These are phyloP conservation scores for Neurospora intermedia DNA, from an alignment of 495 filamentous ascomycete species.

Conservation along the genomic window DNA sequence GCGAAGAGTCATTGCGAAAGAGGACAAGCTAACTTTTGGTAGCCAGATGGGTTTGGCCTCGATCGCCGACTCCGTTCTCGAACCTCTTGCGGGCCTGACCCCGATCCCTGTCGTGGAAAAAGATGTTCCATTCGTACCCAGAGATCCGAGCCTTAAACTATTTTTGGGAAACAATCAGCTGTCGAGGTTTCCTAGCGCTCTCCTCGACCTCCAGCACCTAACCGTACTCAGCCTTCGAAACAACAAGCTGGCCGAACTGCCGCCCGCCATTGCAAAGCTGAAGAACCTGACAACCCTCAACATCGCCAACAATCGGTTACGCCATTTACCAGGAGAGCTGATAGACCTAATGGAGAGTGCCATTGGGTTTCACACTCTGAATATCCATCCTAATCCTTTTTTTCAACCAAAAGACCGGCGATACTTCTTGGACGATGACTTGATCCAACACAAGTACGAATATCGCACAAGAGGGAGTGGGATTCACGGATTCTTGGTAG, in stretches of 20 bases:
- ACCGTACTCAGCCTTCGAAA: slow-evolving; percentile 62
- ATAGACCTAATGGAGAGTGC: slow-evolving; percentile 43
- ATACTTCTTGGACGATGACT: neutral
- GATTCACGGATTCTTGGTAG: neutral
- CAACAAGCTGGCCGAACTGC: slow-evolving; percentile 56
- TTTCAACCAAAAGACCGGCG: slow-evolving; percentile 17
- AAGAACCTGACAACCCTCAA: slow-evolving; percentile 56
- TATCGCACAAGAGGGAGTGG: neutral
- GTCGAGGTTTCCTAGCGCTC: slow-evolving; percentile 31
- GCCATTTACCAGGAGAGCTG: slow-evolving; percentile 60
- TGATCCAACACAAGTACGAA: neutral
- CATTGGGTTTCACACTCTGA: slow-evolving; percentile 24
- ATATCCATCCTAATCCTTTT: slow-evolving; percentile 40
- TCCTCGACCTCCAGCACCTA: slow-evolving; percentile 47
- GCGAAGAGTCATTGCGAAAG: neutral
- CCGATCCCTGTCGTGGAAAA: slow-evolving; percentile 30
- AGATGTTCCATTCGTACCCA: slow-evolving; percentile 28
- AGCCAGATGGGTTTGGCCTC: slow-evolving; percentile 26
- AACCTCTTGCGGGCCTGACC: slow-evolving; percentile 50
- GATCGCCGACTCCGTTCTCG: slow-evolving; percentile 39
- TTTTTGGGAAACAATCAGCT: slow-evolving; percentile 56
- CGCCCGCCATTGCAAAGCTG: slow-evolving; percentile 52
- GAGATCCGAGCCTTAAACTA: slow-evolving; percentile 46
- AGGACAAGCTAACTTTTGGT: neutral
- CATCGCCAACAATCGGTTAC: slow-evolving; percentile 57